phyloP scores from a whole-genome alignment of 1,139 yeast species.

The Pichia sp. region DNA sequence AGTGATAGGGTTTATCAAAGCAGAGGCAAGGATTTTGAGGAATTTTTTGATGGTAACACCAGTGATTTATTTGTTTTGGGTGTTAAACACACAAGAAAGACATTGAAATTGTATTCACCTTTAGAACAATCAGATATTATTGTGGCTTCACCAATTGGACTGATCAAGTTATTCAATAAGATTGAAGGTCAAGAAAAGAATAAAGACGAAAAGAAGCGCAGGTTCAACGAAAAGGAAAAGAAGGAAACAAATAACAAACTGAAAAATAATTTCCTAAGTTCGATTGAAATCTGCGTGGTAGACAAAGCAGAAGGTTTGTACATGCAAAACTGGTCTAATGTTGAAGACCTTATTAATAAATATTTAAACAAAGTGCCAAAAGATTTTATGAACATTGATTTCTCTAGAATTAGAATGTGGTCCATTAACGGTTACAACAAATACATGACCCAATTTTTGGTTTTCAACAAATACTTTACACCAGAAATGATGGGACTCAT shows the following conservation, averaged over 20 bases:
- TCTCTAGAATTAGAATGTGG: constrained; percentile 89
- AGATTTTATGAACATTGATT: constrained; percentile 70
- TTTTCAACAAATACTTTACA: constrained; percentile 65
- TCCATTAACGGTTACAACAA: constrained; percentile 78
- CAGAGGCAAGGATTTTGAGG: constrained; percentile 80
- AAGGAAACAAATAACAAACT: constrained; percentile 18
- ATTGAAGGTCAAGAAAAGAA: constrained; percentile 18
- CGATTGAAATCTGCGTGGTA: constrained; percentile 71
- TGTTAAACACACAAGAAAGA: constrained; percentile 78
- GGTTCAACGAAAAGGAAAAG: constrained; percentile 12
- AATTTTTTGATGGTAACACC: constrained; percentile 78
- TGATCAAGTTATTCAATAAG: constrained; percentile 63
- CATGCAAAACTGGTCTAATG: constrained; percentile 93
- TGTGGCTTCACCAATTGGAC: constrained; percentile 87
- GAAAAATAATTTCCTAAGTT: constrained; percentile 67
- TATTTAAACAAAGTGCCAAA: constrained; percentile 72
- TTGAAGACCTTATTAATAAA: constrained; percentile 54
- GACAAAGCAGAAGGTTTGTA: constrained; percentile 84
- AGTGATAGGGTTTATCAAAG: constrained; percentile 33
- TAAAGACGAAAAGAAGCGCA: constrained; percentile 2
- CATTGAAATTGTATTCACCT: constrained; percentile 75
- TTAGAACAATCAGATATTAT: constrained; percentile 82
- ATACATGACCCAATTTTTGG: constrained; percentile 66
- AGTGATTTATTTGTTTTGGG: constrained; percentile 91
- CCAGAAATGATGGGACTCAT: constrained; percentile 68